phyloP scores from a whole-genome alignment of 2,329 filamentous ascomycete species.

The Paramyrothecium sp. region DNA sequence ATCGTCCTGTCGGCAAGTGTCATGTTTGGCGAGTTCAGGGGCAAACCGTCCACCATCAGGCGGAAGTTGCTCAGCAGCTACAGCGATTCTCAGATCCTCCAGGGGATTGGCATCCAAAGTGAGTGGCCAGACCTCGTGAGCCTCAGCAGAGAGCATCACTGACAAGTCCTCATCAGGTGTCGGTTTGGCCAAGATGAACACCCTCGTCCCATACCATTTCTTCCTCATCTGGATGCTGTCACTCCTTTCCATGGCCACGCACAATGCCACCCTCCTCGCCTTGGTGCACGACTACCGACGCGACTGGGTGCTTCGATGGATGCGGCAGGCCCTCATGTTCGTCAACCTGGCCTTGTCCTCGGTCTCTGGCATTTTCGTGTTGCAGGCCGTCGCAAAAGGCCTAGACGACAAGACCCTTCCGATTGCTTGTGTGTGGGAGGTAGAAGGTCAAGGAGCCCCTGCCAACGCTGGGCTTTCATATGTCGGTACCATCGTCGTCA shows the following conservation, averaged over 20 bases:
- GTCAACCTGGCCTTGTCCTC: conserved; percentile 60
- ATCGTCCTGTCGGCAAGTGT: conserved; percentile 55
- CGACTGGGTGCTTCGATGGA: conserved; percentile 66
- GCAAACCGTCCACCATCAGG: conserved; percentile 49
- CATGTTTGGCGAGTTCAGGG: conserved; percentile 51
- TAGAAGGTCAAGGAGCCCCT: conserved; percentile 31
- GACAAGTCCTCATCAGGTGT: conserved; percentile 29
- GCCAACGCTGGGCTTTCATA: conserved; percentile 46
- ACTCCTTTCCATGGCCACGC: conserved; percentile 62
- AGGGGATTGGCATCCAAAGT: conserved; percentile 66
- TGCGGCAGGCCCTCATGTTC: conserved; percentile 65
- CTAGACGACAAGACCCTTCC: conserved; percentile 53
- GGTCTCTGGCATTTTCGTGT: conserved; percentile 54
- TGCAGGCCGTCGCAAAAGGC: conserved; percentile 51
- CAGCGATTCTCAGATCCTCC: conserved; percentile 67
- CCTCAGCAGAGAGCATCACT: neutral
- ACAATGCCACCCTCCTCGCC: conserved; percentile 63
- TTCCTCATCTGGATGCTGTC: conserved; percentile 70
- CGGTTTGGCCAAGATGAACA: conserved; percentile 57
- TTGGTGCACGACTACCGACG: conserved; percentile 64
- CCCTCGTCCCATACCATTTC: conserved; percentile 66
- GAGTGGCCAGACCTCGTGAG: conserved; percentile 3
- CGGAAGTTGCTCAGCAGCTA: conserved; percentile 65
- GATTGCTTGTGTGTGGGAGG: conserved; percentile 59
- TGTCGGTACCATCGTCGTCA: conserved; percentile 59